phyloP scores from a whole-genome alignment of 495 filamentous ascomycete species.

The Podospora didyma region DNA sequence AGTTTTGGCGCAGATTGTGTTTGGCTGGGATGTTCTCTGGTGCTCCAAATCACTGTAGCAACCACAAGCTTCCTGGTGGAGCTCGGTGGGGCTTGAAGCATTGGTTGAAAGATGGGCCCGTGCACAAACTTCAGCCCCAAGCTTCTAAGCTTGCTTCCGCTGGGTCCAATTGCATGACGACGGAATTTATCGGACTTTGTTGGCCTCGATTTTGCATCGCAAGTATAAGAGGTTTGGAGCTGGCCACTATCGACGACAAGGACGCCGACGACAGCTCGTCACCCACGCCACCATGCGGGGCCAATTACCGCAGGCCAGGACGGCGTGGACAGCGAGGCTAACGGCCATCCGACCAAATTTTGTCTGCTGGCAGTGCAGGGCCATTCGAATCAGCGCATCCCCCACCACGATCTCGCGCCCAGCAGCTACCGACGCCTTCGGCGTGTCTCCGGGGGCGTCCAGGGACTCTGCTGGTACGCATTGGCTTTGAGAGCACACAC shows the following conservation, averaged over 20 bases:
- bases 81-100: neutral
- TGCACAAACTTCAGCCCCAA: neutral
- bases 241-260: neutral
- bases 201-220: neutral
- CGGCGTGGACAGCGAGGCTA: conserved; percentile 15
- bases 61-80: neutral
- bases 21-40: neutral
- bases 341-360: conserved; percentile 12
- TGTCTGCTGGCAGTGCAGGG: conserved; percentile 45
- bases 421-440: conserved; percentile 43
- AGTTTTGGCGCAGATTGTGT: neutral
- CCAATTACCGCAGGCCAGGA: conserved; percentile 20
- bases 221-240: neutral
- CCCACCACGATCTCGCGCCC: conserved; percentile 48
- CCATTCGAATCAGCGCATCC: conserved; percentile 51
- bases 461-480: conserved; percentile 38
- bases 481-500: conserved; percentile 7
- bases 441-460: conserved; percentile 25
- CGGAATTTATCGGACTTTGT: neutral
- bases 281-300: conserved; percentile 25
- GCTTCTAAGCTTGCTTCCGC: neutral
- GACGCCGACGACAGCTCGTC: neutral
- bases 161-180: neutral
- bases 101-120: neutral
- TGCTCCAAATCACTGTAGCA: neutral